A percentile compares a stretch with the other conserved stretches of the same genome.
These are phyloP conservation scores for Aspergillus conjunctus DNA, from an alignment of 495 filamentous ascomycete species.

Conservation along the genomic window DNA sequence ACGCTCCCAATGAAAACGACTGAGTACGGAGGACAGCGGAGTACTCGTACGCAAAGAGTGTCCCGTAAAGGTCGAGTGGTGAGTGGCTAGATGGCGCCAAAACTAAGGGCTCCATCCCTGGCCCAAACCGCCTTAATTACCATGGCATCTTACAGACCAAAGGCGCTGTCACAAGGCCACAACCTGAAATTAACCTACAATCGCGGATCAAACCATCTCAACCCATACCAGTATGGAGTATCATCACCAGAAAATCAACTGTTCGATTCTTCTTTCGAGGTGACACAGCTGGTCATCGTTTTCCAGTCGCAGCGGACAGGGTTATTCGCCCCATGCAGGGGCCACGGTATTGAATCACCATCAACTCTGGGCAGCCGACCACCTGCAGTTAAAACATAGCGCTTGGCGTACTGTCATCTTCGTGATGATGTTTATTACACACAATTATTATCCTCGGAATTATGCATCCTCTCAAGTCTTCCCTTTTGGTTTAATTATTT, in stretches of 20 bases:
- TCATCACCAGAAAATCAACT: not conserved
- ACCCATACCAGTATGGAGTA: not conserved
- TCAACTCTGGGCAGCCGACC: not conserved
- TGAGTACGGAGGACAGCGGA: no score
- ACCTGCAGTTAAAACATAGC: constrained; percentile 1
- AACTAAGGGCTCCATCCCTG: constrained; percentile 1
- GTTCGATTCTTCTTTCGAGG: not conserved
- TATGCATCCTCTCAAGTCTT: no score
- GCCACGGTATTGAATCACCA: not conserved
- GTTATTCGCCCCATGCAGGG: constrained; percentile 7
- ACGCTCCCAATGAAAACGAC: constrained; percentile 1
- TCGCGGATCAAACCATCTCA: not conserved
- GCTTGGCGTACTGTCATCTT: not conserved
- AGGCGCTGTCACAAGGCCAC: not conserved
- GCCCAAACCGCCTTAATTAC: constrained; percentile 1
- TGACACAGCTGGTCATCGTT: not conserved
- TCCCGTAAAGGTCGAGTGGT: not conserved
- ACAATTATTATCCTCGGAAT: not conserved
- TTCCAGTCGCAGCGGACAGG: not conserved
- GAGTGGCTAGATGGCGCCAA: not conserved
- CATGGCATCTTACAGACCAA: not conserved
- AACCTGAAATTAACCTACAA: not conserved
- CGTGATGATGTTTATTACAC: not conserved
- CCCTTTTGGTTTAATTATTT: not conserved
- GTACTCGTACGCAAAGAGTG: no score